A percentile compares a stretch with the other conserved stretches of the same genome.
These are phyloP conservation scores for Ganoderma lucidum DNA, from an alignment of 1,284 basidiomycete species.

Conservation along the genomic window DNA sequence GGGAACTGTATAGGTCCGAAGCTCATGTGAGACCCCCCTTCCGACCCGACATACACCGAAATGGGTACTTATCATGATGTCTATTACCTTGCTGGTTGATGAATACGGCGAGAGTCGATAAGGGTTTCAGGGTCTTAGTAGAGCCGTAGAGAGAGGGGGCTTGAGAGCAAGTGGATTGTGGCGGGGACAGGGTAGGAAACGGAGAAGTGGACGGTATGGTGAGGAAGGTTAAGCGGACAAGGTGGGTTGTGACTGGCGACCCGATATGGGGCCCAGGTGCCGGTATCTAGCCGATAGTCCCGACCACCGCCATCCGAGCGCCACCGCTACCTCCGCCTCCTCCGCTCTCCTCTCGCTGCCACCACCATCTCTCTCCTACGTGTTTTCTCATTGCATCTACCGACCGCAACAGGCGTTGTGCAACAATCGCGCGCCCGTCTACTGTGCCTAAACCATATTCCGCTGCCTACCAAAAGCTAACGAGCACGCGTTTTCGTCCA, in stretches of 20 bases:
- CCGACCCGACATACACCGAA: neutral
- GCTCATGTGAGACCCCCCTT: conserved; percentile 29
- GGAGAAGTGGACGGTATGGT: conserved; percentile 13
- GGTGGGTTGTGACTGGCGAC: conserved; percentile 11
- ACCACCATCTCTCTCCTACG: neutral
- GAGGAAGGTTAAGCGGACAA: conserved; percentile 18
- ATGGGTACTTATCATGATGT: conserved; percentile 45
- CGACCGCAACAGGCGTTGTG: neutral
- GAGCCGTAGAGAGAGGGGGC: neutral
- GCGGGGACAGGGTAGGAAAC: neutral
- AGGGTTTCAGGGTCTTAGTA: no score
- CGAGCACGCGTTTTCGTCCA: neutral
- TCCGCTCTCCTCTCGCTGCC: neutral
- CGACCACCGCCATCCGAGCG: neutral
- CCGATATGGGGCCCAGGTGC: conserved; percentile 17
- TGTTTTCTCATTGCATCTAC: neutral
- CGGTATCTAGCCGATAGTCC: conserved; percentile 19
- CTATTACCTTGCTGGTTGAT: conserved; percentile 2
- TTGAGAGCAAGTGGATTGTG: neutral
- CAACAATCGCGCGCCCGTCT: neutral
- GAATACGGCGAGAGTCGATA: neutral
- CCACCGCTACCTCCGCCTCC: neutral
- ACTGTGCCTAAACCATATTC: neutral
- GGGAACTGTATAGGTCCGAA: conserved; percentile 58
- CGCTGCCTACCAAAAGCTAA: neutral